A percentile compares a stretch with the other conserved stretches of the same genome.
These are phyloP conservation scores for Diplodia intermedia DNA, from an alignment of 2,329 filamentous ascomycete species.

Conservation along the genomic window DNA sequence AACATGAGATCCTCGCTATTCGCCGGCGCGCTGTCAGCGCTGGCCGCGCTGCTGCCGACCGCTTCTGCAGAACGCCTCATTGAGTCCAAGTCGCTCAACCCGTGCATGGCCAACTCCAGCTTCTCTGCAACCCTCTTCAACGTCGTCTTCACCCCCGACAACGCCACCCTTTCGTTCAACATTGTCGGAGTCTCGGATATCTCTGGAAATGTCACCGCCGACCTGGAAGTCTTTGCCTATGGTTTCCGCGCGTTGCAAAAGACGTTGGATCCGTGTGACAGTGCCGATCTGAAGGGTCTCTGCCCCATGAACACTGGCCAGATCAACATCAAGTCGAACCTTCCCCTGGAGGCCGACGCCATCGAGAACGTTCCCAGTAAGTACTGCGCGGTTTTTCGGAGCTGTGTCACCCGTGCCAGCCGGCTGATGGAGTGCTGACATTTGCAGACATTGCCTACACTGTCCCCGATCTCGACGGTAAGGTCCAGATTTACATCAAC, in stretches of 20 bases:
- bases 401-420: neutral
- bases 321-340: conserved; percentile 76
- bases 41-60: conserved; percentile 27
- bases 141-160: conserved; percentile 77
- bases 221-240: conserved; percentile 79
- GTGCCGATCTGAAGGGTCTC: conserved; percentile 70
- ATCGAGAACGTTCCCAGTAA: conserved; percentile 71
- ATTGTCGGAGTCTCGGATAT: conserved; percentile 85
- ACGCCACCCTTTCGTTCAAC: conserved; percentile 74
- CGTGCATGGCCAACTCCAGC: conserved; percentile 82
- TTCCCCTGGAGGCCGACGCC: conserved; percentile 63
- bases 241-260: conserved; percentile 74
- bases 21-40: conserved; percentile 28
- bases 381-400: conserved; percentile 35
- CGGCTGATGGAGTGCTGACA: conserved; percentile 36
- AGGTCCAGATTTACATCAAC: conserved; percentile 82
- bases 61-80: conserved; percentile 68
- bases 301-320: conserved; percentile 91
- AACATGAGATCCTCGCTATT: conserved; percentile 26
- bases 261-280: conserved; percentile 76
- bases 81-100: conserved; percentile 80
- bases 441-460: conserved; percentile 75
- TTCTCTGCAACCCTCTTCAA: conserved; percentile 93
- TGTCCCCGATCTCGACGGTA: conserved; percentile 89
- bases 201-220: conserved; percentile 79